Percentiles rank a stretch among this genome's conserved stretches.
phyloP scores from a whole-genome alignment of 139 green algal species.

The Tetradesmus lagerheimii region DNA sequence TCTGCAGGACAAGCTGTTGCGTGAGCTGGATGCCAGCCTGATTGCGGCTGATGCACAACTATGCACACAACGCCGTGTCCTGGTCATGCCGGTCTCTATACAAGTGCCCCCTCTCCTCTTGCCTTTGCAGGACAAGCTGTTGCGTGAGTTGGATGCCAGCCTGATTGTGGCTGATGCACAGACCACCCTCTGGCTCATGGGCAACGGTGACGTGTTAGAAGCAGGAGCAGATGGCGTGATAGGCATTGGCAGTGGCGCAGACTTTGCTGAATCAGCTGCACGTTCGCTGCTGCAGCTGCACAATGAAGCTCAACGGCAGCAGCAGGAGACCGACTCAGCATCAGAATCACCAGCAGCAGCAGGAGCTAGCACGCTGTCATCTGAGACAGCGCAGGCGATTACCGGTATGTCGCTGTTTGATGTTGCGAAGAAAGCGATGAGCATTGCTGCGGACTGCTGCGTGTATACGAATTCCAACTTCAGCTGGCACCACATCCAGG shows the following conservation, averaged over 20 bases:
- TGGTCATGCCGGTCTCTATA: background rate
- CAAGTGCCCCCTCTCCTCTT: too few relatives aligned
- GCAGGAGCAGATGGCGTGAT: conserved; percentile 86
- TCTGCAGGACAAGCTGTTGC: conserved; percentile 12
- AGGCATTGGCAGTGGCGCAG: conserved; percentile 67
- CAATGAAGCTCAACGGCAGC: background rate
- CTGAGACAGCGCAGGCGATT: background rate
- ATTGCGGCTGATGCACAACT: conserved; percentile 44
- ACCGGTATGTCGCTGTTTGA: conserved; percentile 19
- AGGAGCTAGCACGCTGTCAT: background rate
- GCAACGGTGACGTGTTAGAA: conserved; percentile 94
- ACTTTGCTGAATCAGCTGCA: conserved; percentile 69
- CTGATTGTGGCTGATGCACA: conserved; percentile 89
- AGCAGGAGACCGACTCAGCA: background rate
- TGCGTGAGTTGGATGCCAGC: conserved; percentile 40
- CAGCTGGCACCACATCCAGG: conserved; percentile 47
- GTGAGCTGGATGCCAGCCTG: conserved; percentile 55
- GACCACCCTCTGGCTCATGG: conserved; percentile 84
- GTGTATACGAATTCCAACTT: conserved; percentile 98
- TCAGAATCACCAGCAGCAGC: background rate
- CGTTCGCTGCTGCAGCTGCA: conserved; percentile 66
- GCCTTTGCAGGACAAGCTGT: conserved; percentile 25
- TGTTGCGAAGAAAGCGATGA: conserved; percentile 85
- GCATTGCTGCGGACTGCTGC: conserved; percentile 91
- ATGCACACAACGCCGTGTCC: background rate